These are phyloP conservation scores for Ensete ventricosum DNA, from an alignment of 176 grass and related monocot genomes.

Conservation along the genomic window DNA sequence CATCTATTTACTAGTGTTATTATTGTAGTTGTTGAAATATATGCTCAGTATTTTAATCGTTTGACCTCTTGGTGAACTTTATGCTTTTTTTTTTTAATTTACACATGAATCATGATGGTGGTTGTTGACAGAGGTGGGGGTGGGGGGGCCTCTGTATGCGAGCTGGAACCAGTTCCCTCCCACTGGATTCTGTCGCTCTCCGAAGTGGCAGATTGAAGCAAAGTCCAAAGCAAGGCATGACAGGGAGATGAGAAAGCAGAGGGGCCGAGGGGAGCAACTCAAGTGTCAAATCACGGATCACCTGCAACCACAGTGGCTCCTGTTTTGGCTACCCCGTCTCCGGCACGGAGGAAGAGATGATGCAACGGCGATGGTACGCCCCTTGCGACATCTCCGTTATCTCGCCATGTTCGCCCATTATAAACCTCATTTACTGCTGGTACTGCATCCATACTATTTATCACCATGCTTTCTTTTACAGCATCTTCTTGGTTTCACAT, in stretches of 20 bases:
- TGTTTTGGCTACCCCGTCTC: not conserved
- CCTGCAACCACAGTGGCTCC: not conserved
- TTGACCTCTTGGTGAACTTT: too few relatives aligned
- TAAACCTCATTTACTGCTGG: too few relatives aligned
- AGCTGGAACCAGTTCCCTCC: slow-evolving; percentile 9
- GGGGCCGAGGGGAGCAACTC: not conserved
- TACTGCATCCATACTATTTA: too few relatives aligned
- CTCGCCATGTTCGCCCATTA: too few relatives aligned
- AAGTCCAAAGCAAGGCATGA: not conserved
- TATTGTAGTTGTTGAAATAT: too few relatives aligned
- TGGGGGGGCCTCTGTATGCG: not conserved
- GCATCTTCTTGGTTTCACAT: too few relatives aligned
- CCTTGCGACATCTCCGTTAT: not conserved
- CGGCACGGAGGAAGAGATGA: not conserved
- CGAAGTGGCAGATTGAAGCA: not conserved
- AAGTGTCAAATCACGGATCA: slow-evolving; percentile 9
- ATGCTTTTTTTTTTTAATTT: too few relatives aligned
- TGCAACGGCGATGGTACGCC: not conserved
- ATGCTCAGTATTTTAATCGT: too few relatives aligned
- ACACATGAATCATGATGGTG: not conserved
- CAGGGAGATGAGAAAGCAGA: not conserved
- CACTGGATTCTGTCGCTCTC: not conserved
- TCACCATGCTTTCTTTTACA: too few relatives aligned
- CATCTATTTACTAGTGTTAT: too few relatives aligned
- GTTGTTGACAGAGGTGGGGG: not conserved